These are phyloP conservation scores for Vicia faba DNA, from an alignment of 306 rosid species.

Conservation along the genomic window DNA sequence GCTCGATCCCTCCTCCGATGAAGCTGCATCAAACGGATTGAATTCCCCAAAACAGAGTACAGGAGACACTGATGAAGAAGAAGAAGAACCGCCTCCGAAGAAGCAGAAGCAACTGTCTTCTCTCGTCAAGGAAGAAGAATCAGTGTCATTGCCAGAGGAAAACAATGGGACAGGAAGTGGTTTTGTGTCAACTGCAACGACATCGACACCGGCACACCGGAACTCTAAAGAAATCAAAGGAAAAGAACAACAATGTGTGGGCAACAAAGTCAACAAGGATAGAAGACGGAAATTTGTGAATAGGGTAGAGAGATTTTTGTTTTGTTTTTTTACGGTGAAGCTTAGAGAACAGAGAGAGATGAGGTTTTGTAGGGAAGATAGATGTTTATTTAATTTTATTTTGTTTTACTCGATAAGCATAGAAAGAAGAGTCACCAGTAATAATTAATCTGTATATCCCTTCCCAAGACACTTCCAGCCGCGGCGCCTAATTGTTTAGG, in stretches of 20 bases:
- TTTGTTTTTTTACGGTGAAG: too few relatives aligned
- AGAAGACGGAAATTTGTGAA: too few relatives aligned
- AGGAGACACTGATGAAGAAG: slow-evolving; percentile 45
- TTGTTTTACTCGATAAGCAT: too few relatives aligned
- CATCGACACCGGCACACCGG: not conserved
- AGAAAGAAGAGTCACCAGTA: too few relatives aligned
- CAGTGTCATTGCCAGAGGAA: slow-evolving; percentile 19
- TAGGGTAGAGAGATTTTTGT: too few relatives aligned
- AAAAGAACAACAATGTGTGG: slow-evolving; percentile 91
- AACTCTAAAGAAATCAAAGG: slow-evolving; percentile 78
- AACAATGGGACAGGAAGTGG: slow-evolving; percentile 30
- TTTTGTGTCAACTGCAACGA: not conserved
- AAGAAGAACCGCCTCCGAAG: slow-evolving; percentile 79
- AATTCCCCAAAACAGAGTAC: slow-evolving; percentile 50
- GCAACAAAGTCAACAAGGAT: slow-evolving; percentile 82
- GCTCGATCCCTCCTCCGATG: slow-evolving; percentile 63
- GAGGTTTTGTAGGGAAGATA: too few relatives aligned
- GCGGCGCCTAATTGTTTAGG: too few relatives aligned
- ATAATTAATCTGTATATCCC: too few relatives aligned
- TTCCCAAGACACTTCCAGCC: too few relatives aligned
- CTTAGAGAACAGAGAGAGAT: too few relatives aligned
- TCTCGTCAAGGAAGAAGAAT: slow-evolving; percentile 48
- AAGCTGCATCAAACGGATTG: slow-evolving; percentile 54
- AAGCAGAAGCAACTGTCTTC: slow-evolving; percentile 83
- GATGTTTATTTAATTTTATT: too few relatives aligned